Percentiles rank a stretch among this genome's conserved stretches.
phyloP scores from a whole-genome alignment of 2,329 filamentous ascomycete species.

The Pseudogymnoascus sp. region DNA sequence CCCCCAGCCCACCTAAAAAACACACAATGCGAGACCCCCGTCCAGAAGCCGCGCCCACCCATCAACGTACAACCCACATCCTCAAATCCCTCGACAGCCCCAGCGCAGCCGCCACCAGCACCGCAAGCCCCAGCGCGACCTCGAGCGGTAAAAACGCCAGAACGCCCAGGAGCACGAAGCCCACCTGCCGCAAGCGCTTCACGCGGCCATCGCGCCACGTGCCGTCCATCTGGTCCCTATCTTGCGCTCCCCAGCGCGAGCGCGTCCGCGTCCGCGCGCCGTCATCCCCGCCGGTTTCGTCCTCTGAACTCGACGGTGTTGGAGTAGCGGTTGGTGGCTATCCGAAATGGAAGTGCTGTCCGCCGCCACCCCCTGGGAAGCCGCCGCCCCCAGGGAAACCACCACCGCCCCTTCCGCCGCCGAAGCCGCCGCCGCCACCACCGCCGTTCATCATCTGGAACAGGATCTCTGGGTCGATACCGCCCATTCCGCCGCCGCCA shows the following conservation, averaged over 20 bases:
- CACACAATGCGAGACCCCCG: background rate
- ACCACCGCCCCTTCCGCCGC: constrained; percentile 41
- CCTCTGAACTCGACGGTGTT: background rate
- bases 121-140: background rate
- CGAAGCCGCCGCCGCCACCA: constrained; percentile 38
- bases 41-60: background rate
- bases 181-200: background rate
- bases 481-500: constrained; percentile 56
- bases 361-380: background rate
- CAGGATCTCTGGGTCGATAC: constrained; percentile 52
- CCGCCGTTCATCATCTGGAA: constrained; percentile 77
- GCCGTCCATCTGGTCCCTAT: background rate
- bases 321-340: background rate
- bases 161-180: background rate
- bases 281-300: background rate
- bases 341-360: constrained; percentile 9
- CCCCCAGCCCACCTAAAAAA: background rate
- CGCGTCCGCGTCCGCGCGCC: background rate
- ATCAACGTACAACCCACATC: constrained; percentile 3
- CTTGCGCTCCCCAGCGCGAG: background rate
- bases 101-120: background rate
- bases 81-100: background rate
- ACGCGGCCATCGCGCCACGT: background rate
- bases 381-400: constrained; percentile 14
- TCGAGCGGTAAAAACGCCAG: background rate